These are phyloP conservation scores for Penicillium sp. DNA, from an alignment of 2,329 filamentous ascomycete species.

Conservation along the genomic window DNA sequence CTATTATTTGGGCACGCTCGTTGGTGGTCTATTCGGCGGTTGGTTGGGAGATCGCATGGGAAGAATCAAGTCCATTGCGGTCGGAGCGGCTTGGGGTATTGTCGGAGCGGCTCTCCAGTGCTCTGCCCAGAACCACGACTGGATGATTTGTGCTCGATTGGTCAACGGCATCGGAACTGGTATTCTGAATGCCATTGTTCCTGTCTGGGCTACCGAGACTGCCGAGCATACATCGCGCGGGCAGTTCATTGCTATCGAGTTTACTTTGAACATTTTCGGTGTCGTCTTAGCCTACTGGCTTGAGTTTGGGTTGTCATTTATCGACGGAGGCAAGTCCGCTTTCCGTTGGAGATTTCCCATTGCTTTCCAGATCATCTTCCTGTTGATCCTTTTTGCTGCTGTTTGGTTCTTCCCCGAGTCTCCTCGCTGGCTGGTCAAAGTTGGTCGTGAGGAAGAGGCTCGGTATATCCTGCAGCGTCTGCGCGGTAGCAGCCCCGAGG, in stretches of 20 bases:
- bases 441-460: conserved; percentile 62
- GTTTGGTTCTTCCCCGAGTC: conserved; percentile 68
- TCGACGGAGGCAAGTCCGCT: conserved; percentile 53
- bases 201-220: conserved; percentile 67
- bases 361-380: conserved; percentile 63
- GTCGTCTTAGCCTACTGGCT: conserved; percentile 60
- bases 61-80: conserved; percentile 58
- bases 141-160: conserved; percentile 64
- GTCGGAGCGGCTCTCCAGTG: conserved; percentile 61
- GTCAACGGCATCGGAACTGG: conserved; percentile 65
- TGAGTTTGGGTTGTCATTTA: conserved; percentile 56
- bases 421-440: conserved; percentile 55
- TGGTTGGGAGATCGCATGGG: conserved; percentile 57
- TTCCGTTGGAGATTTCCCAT: conserved; percentile 66
- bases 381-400: conserved; percentile 51
- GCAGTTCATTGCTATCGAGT: conserved; percentile 65
- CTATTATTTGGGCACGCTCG: conserved; percentile 57
- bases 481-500: conserved; percentile 54
- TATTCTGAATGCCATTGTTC: conserved; percentile 64
- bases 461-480: conserved; percentile 60
- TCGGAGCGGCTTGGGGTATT: conserved; percentile 55
- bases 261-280: conserved; percentile 68
- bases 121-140: conserved; percentile 59
- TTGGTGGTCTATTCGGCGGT: conserved; percentile 60
- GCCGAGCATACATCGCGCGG: conserved; percentile 63